Evolutionary conservation across 78 protist genomes (phyloP), one percentile per base, ranked within the genome.

Genomic region (Dictyostelium firmibasis): DNA sequence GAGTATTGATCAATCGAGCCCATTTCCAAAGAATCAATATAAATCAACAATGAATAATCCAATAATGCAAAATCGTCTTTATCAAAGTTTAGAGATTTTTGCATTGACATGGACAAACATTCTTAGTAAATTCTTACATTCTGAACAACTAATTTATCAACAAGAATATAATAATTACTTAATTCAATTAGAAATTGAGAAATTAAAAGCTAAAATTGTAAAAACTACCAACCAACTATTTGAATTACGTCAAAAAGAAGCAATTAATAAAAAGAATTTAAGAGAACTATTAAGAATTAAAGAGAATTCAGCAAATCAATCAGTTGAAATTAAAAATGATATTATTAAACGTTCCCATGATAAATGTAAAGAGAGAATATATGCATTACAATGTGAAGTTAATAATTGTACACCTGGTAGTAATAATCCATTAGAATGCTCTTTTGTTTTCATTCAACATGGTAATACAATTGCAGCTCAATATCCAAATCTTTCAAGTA

Each of bases 21-120:
- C 79, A 31, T 72, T 72, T 72, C 23, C 79, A 72, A 72, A 33
- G 23, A 35, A 33, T 33, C 36, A 72, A 72, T 72, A 72, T 72
- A 72, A 72, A 72, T 72, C 79, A 72, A 72, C 79, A 72, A 72
- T 72, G 79, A 72, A 72, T 72, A 72, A 72, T 33, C 44, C 79
- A 14, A 72, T 72, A 14, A 72, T 72, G 79, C 79, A 72, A 72
- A 27, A 72, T 33, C 33, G 79, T 11, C 18, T 72, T 33, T 72
- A 33, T 33, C 79, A 72, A 72, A 33, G 47, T 16, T 72, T 72
- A 18, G 79, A 72, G 7, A 72, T 72, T 6, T 72, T 72, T 33
- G 79, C 79, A 3, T 72, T 72, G 31, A 72, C 79, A 16, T 72
- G 79, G 79, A 72, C 79, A 2, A 72, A 72, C 6, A 72, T 72